Conservation (phyloP, 1,284 basidiomycete genomes). For the Fomitiporia mediterranea region DNA sequence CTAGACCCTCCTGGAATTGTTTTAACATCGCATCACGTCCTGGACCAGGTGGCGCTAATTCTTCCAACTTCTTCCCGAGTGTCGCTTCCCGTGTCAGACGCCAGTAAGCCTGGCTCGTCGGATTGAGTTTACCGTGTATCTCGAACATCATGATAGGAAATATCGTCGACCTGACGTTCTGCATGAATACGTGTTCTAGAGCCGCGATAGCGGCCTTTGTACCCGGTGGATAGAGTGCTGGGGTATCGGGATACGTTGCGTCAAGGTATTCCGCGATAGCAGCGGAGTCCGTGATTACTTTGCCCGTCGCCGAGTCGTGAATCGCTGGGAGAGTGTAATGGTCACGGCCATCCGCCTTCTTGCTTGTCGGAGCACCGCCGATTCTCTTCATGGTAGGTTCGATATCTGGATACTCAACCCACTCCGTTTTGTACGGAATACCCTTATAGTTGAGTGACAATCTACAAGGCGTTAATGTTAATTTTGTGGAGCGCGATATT, state of each 20-base stretch:
- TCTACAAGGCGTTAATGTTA: neutral
- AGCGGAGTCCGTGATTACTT: constrained; percentile 23
- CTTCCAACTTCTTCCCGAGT: constrained; percentile 31
- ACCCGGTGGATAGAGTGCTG: constrained; percentile 19
- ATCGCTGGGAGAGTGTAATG: constrained; percentile 28
- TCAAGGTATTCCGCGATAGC: constrained; percentile 27
- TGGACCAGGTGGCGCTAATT: constrained; percentile 30
- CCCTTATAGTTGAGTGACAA: constrained; percentile 15
- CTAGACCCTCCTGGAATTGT: constrained; percentile 26
- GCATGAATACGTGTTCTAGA: constrained; percentile 4
- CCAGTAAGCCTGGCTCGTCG: constrained; percentile 32
- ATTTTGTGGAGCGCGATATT: neutral
- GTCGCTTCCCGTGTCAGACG: constrained; percentile 25
- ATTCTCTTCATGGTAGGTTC: constrained; percentile 19
- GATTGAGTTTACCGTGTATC: constrained; percentile 24
- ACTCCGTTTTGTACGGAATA: constrained; percentile 21
- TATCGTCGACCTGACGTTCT: neutral
- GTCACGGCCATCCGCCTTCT: constrained; percentile 19
- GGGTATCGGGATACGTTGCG: constrained; percentile 22
- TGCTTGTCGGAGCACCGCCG: constrained; percentile 19
- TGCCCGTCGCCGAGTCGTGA: constrained; percentile 20
- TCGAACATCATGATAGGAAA: constrained; percentile 21
- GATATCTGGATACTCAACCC: constrained; percentile 23
- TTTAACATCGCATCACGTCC: constrained; percentile 27
- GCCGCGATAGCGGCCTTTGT: constrained; percentile 8